Evolutionary conservation across 2,329 filamentous ascomycete genomes (phyloP).

Genomic region (Diaporthe longicolla): DNA sequence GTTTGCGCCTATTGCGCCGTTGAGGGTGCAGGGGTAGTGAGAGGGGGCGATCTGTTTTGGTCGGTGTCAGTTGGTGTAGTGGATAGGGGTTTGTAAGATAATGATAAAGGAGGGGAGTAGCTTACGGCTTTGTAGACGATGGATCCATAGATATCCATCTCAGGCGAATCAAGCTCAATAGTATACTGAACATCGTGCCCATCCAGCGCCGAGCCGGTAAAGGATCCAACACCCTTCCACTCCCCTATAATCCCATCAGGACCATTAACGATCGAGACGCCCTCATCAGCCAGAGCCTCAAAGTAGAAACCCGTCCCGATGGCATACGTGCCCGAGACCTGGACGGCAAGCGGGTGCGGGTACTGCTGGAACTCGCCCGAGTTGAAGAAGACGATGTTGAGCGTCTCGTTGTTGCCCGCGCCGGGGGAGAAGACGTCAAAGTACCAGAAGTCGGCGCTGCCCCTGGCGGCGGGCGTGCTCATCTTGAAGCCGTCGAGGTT

Average conservation of each 20-base stretch:
- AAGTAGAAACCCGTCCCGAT: background rate
- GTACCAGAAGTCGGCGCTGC: background rate
- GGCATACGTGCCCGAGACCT: background rate
- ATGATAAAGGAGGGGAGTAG: background rate
- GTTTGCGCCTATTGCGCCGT: conserved; percentile 56
- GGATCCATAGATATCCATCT: background rate
- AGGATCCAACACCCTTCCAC: background rate
- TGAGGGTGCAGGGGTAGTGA: conserved; percentile 55
- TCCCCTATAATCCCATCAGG: background rate
- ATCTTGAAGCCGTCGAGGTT: conserved; percentile 18
- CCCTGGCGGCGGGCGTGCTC: background rate
- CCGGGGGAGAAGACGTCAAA: conserved; percentile 10
- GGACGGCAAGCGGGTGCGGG: background rate
- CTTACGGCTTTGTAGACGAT: background rate
- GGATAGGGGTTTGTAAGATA: background rate
- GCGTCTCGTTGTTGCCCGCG: background rate
- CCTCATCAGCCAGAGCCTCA: background rate
- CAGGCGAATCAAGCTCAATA: background rate
- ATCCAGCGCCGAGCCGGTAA: background rate
- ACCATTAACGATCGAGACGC: background rate
- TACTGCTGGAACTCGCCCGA: background rate
- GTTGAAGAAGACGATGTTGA: background rate
- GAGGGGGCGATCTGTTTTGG: conserved; percentile 48
- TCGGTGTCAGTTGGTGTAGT: background rate
- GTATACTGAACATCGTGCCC: background rate